Conservation (phyloP, 2,329 filamentous ascomycete species). For the Penicillium sp. region DNA sequence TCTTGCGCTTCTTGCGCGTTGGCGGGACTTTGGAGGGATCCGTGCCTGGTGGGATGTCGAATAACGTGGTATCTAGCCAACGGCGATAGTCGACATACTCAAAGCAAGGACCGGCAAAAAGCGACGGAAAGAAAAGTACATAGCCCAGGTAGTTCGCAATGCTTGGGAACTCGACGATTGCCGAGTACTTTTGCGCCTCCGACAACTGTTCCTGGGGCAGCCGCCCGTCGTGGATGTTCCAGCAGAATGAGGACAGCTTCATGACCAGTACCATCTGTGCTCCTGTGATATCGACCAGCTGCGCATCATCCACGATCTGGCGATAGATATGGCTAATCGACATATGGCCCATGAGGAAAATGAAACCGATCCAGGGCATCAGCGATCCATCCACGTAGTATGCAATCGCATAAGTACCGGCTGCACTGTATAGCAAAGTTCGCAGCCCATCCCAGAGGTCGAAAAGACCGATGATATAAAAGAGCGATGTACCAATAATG, state of each 20-base stretch:
- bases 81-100: constrained; percentile 88
- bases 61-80: constrained; percentile 94
- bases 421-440: constrained; percentile 73
- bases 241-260: constrained; percentile 94
- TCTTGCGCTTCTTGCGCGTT: constrained; percentile 83
- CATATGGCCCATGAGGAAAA: constrained; percentile 94
- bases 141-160: constrained; percentile 82
- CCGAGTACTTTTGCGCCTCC: constrained; percentile 76
- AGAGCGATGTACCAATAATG: constrained; percentile 70
- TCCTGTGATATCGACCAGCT: constrained; percentile 75
- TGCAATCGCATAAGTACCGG: constrained; percentile 75
- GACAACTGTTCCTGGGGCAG: constrained; percentile 73
- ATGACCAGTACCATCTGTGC: constrained; percentile 98
- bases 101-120: constrained; percentile 86
- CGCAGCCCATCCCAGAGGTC: constrained; percentile 80
- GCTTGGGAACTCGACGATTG: constrained; percentile 65
- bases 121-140: constrained; percentile 87
- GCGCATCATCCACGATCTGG: constrained; percentile 62
- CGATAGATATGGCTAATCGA: constrained; percentile 81
- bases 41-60: constrained; percentile 72
- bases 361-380: constrained; percentile 96
- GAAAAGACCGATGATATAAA: constrained; percentile 91
- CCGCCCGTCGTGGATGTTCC: constrained; percentile 92
- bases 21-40: constrained; percentile 79
- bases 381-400: constrained; percentile 77